Evolutionary conservation across 2,329 filamentous ascomycete species (phyloP).

Genomic region (Verticillium nonalfalfae): DNA sequence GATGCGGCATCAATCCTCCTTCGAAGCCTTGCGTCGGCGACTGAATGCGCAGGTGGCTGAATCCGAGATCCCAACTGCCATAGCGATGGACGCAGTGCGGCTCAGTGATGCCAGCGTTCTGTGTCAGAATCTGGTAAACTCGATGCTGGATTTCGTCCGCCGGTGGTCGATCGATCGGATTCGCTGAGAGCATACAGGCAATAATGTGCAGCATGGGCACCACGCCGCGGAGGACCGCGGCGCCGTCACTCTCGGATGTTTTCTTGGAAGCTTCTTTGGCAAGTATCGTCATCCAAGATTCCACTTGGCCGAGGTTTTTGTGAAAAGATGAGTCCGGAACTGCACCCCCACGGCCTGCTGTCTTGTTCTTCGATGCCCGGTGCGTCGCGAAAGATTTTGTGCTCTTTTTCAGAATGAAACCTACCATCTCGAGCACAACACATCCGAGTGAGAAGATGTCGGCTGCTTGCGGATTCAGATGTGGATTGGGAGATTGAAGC

Average conservation of each 20-base stretch:
- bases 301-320: slow-evolving; percentile 61
- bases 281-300: slow-evolving; percentile 59
- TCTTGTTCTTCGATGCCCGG: slow-evolving; percentile 59
- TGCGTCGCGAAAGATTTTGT: slow-evolving; percentile 60
- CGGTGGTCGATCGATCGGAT: slow-evolving; percentile 45
- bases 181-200: slow-evolving; percentile 45
- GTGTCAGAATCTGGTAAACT: slow-evolving; percentile 45
- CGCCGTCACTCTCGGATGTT: slow-evolving; percentile 28
- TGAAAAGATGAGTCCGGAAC: slow-evolving; percentile 67
- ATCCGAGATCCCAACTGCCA: slow-evolving; percentile 23
- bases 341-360: slow-evolving; percentile 49
- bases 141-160: slow-evolving; percentile 45
- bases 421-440: slow-evolving; percentile 65
- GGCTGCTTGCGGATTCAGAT: slow-evolving; percentile 48
- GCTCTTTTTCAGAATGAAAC: slow-evolving; percentile 62
- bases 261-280: slow-evolving; percentile 52
- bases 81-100: slow-evolving; percentile 50
- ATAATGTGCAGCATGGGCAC: slow-evolving; percentile 46
- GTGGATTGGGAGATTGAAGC: slow-evolving; percentile 31
- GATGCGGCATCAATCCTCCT: slow-evolving; percentile 4
- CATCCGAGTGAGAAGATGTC: slow-evolving; percentile 71
- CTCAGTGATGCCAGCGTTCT: slow-evolving; percentile 38
- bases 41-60: slow-evolving; percentile 15
- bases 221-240: slow-evolving; percentile 42
- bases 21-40: slow-evolving; percentile 6